Evolutionary conservation across 176 grass and related monocot species (phyloP).

Genomic region (Juncus effusus): DNA sequence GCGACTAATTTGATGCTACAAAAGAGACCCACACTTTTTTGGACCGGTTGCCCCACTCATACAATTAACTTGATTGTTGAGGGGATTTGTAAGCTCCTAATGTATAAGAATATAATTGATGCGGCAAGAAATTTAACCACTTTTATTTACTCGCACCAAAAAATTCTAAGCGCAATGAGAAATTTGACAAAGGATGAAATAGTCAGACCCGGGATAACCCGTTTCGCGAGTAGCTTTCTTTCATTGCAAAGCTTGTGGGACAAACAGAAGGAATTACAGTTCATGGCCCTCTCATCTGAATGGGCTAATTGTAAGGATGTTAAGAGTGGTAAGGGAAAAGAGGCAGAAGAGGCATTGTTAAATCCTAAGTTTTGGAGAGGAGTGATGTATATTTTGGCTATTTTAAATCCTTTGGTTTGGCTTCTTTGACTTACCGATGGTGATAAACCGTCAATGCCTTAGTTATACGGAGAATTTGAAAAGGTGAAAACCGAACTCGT

Average conservation of each 20-base stretch:
- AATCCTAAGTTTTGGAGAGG: slow-evolving; percentile 9
- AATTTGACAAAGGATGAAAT: slow-evolving; percentile 12
- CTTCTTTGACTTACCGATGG: slow-evolving; percentile 27
- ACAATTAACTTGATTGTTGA: slow-evolving; percentile 16
- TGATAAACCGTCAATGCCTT: slow-evolving; percentile 7
- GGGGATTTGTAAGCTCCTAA: not conserved
- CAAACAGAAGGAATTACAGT: not conserved
- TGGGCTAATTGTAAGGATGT: not conserved
- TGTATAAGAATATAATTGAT: slow-evolving; percentile 1
- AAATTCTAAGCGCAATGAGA: slow-evolving; percentile 11
- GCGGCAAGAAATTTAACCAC: slow-evolving; percentile 10
- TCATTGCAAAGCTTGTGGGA: not conserved
- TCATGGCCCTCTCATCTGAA: not conserved
- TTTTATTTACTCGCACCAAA: slow-evolving; percentile 18
- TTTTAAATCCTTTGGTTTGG: slow-evolving; percentile 6
- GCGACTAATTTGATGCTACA: too few species aligned
- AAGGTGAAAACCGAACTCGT: slow-evolving; percentile 9
- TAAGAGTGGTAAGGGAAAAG: slow-evolving; percentile 1
- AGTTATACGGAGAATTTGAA: slow-evolving; percentile 12
- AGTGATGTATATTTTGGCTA: not conserved
- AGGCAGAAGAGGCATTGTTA: not conserved
- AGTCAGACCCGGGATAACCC: slow-evolving; percentile 1
- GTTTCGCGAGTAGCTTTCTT: slow-evolving; percentile 22
- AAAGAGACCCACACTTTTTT: slow-evolving; percentile 5
- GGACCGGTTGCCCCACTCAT: slow-evolving; percentile 20